A percentile compares a stretch with the other conserved stretches of the same genome.
These are phyloP conservation scores for Chrysophaeum taylorii DNA, from an alignment of 352 stramenopile species.

Conservation along the genomic window DNA sequence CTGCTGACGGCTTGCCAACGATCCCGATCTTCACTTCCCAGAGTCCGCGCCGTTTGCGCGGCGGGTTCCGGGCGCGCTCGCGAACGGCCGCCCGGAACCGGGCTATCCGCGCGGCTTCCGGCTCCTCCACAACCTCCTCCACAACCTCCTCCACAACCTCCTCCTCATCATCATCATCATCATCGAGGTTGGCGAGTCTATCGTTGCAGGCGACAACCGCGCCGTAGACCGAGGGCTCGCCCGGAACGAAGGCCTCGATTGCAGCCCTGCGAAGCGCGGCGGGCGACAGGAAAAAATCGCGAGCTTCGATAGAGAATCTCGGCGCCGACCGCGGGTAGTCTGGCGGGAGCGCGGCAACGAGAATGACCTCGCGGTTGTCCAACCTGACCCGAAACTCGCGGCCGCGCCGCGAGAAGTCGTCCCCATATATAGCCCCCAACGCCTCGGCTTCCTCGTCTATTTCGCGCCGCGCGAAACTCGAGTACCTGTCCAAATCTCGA, in stretches of 20 bases:
- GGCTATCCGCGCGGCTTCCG: constrained; percentile 19
- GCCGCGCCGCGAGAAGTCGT: constrained; percentile 3
- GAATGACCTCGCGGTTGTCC: constrained; percentile 22
- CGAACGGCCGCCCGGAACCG: constrained; percentile 7
- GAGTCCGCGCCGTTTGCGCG: constrained; percentile 20
- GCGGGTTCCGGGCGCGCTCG: not conserved
- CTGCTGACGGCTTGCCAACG: constrained; percentile 54
- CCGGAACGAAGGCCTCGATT: constrained; percentile 26
- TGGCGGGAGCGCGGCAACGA: constrained; percentile 37
- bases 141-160: not conserved
- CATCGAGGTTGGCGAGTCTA: constrained; percentile 32
- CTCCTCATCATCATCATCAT: constrained; percentile 16
- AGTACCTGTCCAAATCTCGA: not conserved
- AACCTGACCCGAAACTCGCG: not conserved
- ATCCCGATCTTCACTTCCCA: constrained; percentile 41
- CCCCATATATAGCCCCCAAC: not conserved
- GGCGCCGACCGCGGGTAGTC: constrained; percentile 42
- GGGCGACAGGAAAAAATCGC: constrained; percentile 44
- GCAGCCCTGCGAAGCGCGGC: constrained; percentile 27
- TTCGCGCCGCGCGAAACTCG: not conserved
- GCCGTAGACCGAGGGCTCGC: constrained; percentile 44
- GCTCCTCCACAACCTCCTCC: constrained; percentile 26
- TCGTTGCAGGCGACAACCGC: constrained; percentile 44
- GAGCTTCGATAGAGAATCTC: constrained; percentile 29
- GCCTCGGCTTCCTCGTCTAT: constrained; percentile 2